Evolutionary conservation across 139 green algal species (phyloP).

Genomic region (Picochlorum sp.): DNA sequence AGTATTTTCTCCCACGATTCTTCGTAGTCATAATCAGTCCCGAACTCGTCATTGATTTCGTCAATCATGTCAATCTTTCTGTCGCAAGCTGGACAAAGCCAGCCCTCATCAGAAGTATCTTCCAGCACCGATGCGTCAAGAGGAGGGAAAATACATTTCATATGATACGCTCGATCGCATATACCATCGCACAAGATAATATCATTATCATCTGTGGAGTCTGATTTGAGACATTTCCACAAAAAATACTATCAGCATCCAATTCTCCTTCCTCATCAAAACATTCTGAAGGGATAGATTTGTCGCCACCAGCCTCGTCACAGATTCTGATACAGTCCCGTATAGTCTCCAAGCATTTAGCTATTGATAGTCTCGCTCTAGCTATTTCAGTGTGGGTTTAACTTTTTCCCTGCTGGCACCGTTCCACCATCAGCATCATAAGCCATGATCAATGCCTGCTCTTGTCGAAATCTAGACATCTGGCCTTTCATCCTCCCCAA

Average conservation of each 20-base stretch:
- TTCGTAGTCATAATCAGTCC: conserved; percentile 44
- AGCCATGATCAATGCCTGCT: conserved; percentile 36
- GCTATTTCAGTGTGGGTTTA: conserved; percentile 47
- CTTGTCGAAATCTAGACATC: conserved; percentile 36
- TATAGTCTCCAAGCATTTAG: conserved; percentile 47
- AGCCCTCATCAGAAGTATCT: conserved; percentile 52
- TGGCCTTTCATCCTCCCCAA: conserved; percentile 29
- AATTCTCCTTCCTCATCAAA: conserved; percentile 65
- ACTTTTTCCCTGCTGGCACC: conserved; percentile 54
- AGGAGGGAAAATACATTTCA: conserved; percentile 52
- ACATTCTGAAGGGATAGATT: conserved; percentile 18
- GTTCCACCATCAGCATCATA: conserved; percentile 58
- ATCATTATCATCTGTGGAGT: conserved; percentile 75
- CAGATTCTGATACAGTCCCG: conserved; percentile 46
- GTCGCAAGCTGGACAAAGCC: conserved; percentile 73
- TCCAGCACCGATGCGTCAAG: conserved; percentile 26
- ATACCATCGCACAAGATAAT: conserved; percentile 85
- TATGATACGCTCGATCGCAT: conserved; percentile 73
- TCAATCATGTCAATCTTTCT: conserved; percentile 62
- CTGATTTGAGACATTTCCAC: conserved; percentile 49
- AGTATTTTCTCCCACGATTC: conserved; percentile 36
- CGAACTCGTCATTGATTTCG: conserved; percentile 57
- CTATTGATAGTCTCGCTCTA: conserved; percentile 38
- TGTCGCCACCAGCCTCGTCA: conserved; percentile 37
- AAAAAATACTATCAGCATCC: conserved; percentile 68